These are phyloP conservation scores for Houttuynia cordata DNA, from an alignment of 164 flowering plant genomes.

Conservation along the genomic window DNA sequence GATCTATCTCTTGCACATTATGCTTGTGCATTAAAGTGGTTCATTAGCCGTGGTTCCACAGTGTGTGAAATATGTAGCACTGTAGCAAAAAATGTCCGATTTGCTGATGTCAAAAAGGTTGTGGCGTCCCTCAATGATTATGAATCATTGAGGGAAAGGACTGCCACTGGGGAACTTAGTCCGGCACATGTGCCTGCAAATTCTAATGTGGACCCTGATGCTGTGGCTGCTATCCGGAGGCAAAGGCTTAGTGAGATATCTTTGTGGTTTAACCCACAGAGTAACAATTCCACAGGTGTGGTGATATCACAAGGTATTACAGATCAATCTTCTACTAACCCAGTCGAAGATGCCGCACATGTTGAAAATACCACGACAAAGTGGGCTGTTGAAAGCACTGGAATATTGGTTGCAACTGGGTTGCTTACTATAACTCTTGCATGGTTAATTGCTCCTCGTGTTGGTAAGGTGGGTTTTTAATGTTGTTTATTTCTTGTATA, in stretches of 20 bases:
- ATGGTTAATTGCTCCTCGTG: constrained; percentile 95
- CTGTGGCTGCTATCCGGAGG: constrained; percentile 79
- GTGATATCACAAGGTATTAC: constrained; percentile 33
- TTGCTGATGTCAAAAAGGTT: constrained; percentile 57
- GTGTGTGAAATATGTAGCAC: constrained; percentile 83
- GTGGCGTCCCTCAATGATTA: constrained; percentile 62
- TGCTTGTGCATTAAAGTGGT: constrained; percentile 96
- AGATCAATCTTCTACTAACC: constrained; percentile 39
- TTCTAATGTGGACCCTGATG: constrained; percentile 80
- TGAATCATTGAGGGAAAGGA: constrained; percentile 69
- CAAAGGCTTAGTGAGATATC: constrained; percentile 86
- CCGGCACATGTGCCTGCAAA: constrained; percentile 23
- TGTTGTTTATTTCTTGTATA: neutral
- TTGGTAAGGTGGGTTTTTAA: constrained; percentile 62
- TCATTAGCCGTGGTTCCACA: constrained; percentile 86
- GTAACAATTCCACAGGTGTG: constrained; percentile 20
- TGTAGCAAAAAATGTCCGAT: constrained; percentile 55
- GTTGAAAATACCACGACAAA: constrained; percentile 64
- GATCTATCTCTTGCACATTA: constrained; percentile 87
- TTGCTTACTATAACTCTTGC: constrained; percentile 91
- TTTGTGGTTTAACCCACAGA: constrained; percentile 67
- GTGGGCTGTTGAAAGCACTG: constrained; percentile 95
- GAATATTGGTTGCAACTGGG: constrained; percentile 89
- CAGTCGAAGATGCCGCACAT: constrained; percentile 27
- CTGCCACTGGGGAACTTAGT: constrained; percentile 53